A percentile compares a stretch with the other conserved stretches of the same genome.
phyloP scores from a whole-genome alignment of 495 filamentous ascomycete species.

The Neurospora sp. region DNA sequence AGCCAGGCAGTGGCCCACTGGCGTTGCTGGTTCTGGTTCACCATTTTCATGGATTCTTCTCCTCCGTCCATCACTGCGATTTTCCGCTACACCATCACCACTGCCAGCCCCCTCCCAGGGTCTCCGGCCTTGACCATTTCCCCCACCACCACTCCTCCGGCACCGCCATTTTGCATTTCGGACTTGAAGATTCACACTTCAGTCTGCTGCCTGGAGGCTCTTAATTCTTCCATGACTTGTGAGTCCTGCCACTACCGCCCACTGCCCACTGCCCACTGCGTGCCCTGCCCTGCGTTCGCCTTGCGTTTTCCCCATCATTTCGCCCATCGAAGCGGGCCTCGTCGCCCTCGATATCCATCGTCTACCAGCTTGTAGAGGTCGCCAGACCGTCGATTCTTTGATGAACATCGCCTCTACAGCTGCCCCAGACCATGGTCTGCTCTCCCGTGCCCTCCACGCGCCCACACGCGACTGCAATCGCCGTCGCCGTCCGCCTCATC shows the following conservation, averaged over 20 bases:
- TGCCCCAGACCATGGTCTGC: slow-evolving; percentile 13
- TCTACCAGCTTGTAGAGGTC: slow-evolving; percentile 19
- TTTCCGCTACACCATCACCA: slow-evolving; percentile 29
- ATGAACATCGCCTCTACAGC: slow-evolving; percentile 25
- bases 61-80: slow-evolving; percentile 25
- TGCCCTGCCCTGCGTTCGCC: slow-evolving; percentile 9
- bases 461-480: slow-evolving; percentile 27
- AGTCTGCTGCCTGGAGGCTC: slow-evolving; percentile 22
- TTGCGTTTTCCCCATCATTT: slow-evolving; percentile 28
- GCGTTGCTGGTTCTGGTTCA: slow-evolving; percentile 16
- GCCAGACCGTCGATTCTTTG: slow-evolving; percentile 18
- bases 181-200: slow-evolving; percentile 4
- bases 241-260: slow-evolving; percentile 15
- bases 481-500: slow-evolving; percentile 18
- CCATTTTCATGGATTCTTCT: slow-evolving; percentile 25
- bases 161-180: not conserved
- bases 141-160: slow-evolving; percentile 13
- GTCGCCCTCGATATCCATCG: slow-evolving; percentile 28
- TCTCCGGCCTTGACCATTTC: slow-evolving; percentile 14
- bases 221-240: slow-evolving; percentile 26
- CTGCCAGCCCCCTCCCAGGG: slow-evolving; percentile 17
- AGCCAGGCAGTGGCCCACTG: slow-evolving; percentile 10
- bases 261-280: slow-evolving; percentile 4
- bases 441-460: slow-evolving; percentile 10
- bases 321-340: slow-evolving; percentile 31